Base-by-base conservation (phyloP, 495 filamentous ascomycete genomes). In the Trichocladium uniseriatum region DNA sequence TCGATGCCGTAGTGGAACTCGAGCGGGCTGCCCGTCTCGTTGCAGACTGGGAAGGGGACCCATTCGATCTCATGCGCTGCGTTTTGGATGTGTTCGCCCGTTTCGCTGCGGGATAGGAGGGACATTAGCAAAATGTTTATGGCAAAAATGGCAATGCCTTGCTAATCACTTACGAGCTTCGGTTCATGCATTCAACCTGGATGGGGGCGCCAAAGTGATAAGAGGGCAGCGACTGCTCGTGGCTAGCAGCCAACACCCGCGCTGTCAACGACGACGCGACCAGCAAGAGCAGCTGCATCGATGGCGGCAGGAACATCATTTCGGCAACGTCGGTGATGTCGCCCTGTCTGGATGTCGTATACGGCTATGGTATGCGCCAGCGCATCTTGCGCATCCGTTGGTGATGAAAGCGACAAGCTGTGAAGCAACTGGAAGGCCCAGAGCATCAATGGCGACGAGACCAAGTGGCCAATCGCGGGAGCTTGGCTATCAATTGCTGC, bases 11-110 rank as follows among this genome's bases (percentile, higher is more conserved):
- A 98, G 60, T 78, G 76, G 59, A 98, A 79, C 52, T 89, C 77
- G 56, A 97, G 78, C 1, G 92, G 84, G 41, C 77, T 70, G 24
- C 74, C 76, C 10, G 92, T 97, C 67, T 98, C 92, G 67, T 90
- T 87, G 78, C 92, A 98, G 34, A 75, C 76, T 29, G 85, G 85
- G 67, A 98, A 97, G 41, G 92, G 89, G 45, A 94, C 82, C 73
- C 92, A 98, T 77, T 94, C 79, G 31, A 96, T 86, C 64, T 89
- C 81, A 54, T 91, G 87, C 38, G 79, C 70, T 16, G 74, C 70
- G 62, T 92, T 81, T 48, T 81, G 80, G 62, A 98, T 85, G 78
- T 98, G 78, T 56, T 81, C 79, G 56, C 79, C 79, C 3, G 76
- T 81, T 49, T 82, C 79, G 49, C 79, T 82, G 52, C 0, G 31